Base-by-base conservation (phyloP, 345 rosid genomes). In the Gossypium turneri region DNA sequence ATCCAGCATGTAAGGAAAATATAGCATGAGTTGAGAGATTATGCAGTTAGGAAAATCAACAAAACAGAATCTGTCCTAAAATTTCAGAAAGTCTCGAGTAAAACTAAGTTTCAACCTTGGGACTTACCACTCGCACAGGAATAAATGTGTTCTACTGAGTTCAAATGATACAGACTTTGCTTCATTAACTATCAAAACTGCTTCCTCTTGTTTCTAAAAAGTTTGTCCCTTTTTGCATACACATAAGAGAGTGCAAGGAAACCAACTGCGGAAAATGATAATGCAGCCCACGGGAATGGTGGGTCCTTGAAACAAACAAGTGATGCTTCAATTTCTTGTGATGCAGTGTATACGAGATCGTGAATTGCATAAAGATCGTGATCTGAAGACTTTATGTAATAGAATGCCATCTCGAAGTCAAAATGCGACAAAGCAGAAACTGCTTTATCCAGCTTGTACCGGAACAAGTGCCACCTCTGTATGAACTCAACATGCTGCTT, bases 221-320 rank as follows among this genome's bases (percentile, higher is more conserved):
- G 88, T 71, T 77, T 84, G 72, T 88, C 93, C 19, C 93, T 85
- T 82, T 86, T 91, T 15, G 81, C 75, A 73, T 81, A 88, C 63
- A 82, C 84, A 70, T 87, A 92, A 70, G 71, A 79, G 43, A 96
- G 80, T 76, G 86, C 86, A 82, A 93, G 79, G 73, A 93, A 83
- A 57, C 82, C 86, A 22, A 85, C 82, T 1, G 68, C 93, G 12
- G 85, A 89, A 70, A 89, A 67, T 44, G 88, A 86, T 47, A 87
- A 82, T 20, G 94, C 58, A 53, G 82, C 84, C 99, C 98, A 92
- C 15, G 97, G 99, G 79, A 96, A 84, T 27, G 95, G 97, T 12
- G 99, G 97, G 72, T 96, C 99, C 90, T 87, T 83, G 82, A 96
- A 96, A 85, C 99, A 96, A 75, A 82, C 86, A 19, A 96, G 91